These are phyloP conservation scores for Ophiostoma piceae DNA, from an alignment of 2,329 filamentous ascomycete species.

Conservation along the genomic window DNA sequence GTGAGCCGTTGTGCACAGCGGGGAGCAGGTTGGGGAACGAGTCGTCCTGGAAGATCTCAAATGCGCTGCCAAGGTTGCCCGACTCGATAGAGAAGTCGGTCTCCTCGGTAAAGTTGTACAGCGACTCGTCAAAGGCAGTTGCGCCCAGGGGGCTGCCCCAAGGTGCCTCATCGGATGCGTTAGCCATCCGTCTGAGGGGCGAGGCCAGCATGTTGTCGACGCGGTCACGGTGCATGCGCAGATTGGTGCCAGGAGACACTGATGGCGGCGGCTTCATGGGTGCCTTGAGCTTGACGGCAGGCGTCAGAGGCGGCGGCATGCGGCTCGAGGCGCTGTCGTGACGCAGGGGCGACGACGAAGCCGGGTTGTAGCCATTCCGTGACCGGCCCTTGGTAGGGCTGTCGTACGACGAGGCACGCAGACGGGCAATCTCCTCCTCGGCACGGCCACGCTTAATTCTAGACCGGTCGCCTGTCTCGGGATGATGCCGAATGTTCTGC, in stretches of 20 bases:
- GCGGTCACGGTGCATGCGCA: slow-evolving; percentile 78
- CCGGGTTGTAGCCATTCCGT: slow-evolving; percentile 46
- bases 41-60: slow-evolving; percentile 55
- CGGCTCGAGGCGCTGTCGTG: slow-evolving; percentile 45
- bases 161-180: slow-evolving; percentile 34
- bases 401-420: slow-evolving; percentile 87
- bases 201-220: slow-evolving; percentile 79
- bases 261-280: slow-evolving; percentile 60
- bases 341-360: slow-evolving; percentile 65
- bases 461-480: slow-evolving; percentile 67
- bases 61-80: slow-evolving; percentile 42
- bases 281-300: slow-evolving; percentile 72
- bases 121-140: slow-evolving; percentile 47
- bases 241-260: slow-evolving; percentile 86
- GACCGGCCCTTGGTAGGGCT: slow-evolving; percentile 72
- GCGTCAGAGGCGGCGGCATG: slow-evolving; percentile 68
- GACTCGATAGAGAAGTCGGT: slow-evolving; percentile 47
- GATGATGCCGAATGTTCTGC: slow-evolving; percentile 58
- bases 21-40: slow-evolving; percentile 41
- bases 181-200: slow-evolving; percentile 50
- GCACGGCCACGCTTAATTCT: slow-evolving; percentile 82
- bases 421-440: slow-evolving; percentile 90
- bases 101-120: slow-evolving; percentile 44
- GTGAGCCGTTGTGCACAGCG: slow-evolving; percentile 54
- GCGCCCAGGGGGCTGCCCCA: slow-evolving; percentile 62